phyloP scores from a whole-genome alignment of 2,329 filamentous ascomycete species.

The Lasiodiplodia sp. region DNA sequence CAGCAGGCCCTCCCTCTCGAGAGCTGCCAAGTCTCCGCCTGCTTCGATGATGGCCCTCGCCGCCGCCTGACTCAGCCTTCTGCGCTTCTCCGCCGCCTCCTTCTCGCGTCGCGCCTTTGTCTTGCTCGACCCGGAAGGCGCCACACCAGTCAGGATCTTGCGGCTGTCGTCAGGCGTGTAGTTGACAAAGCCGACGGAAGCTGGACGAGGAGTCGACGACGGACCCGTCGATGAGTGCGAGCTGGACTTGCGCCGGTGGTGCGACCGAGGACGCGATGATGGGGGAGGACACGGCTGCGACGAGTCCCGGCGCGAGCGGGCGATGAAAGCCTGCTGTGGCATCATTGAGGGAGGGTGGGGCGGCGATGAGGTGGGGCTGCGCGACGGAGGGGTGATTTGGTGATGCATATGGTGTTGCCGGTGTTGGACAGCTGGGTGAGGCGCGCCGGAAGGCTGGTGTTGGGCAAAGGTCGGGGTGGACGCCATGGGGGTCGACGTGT shows the following conservation, averaged over 20 bases:
- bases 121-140: constrained; percentile 88
- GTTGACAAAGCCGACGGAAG: constrained; percentile 78
- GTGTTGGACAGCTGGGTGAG: constrained; percentile 12
- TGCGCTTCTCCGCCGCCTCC: constrained; percentile 80
- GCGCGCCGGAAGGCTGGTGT: background rate
- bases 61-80: constrained; percentile 72
- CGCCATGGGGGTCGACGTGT: constrained; percentile 18
- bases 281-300: constrained; percentile 12
- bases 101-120: constrained; percentile 92
- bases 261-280: constrained; percentile 16
- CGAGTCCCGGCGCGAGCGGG: constrained; percentile 20
- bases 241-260: constrained; percentile 27
- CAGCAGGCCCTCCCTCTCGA: constrained; percentile 53
- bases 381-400: constrained; percentile 21
- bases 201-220: constrained; percentile 48
- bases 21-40: constrained; percentile 66
- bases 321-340: constrained; percentile 8
- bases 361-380: constrained; percentile 25
- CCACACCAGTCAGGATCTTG: constrained; percentile 86
- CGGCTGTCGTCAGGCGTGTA: constrained; percentile 82
- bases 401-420: constrained; percentile 11
- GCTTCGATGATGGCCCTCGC: constrained; percentile 73
- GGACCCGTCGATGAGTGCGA: constrained; percentile 31
- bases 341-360: background rate
- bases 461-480: constrained; percentile 10